phyloP scores from a whole-genome alignment of 352 stramenopile genomes.

The Globisporangium takayamanum region DNA sequence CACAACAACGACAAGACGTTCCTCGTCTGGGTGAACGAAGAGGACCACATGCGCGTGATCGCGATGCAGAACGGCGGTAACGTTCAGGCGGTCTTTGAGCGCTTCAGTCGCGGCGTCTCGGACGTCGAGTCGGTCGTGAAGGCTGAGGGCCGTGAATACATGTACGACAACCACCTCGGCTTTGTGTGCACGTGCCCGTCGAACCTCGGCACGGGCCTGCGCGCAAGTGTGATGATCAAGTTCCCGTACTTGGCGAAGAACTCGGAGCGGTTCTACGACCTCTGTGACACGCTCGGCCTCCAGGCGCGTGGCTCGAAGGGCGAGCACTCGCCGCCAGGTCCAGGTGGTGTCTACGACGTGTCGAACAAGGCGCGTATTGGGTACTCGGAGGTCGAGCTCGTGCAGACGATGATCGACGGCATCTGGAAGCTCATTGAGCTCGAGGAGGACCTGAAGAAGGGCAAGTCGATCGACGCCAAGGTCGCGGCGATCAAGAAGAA shows the following conservation, averaged over 20 bases:
- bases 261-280: conserved; percentile 58
- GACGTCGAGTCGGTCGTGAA: conserved; percentile 76
- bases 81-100: conserved; percentile 87
- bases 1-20: conserved; percentile 90
- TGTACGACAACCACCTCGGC: conserved; percentile 88
- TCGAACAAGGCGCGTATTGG: conserved; percentile 93
- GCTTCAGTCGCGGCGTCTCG: conserved; percentile 76
- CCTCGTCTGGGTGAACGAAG: conserved; percentile 87
- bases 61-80: conserved; percentile 88
- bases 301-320: conserved; percentile 77
- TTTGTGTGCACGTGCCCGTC: conserved; percentile 85
- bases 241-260: conserved; percentile 69
- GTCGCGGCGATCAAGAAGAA: conserved; percentile 39
- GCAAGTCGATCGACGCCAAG: conserved; percentile 62
- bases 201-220: conserved; percentile 83
- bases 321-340: conserved; percentile 75
- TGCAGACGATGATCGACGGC: conserved; percentile 95
- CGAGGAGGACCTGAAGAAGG: conserved; percentile 88
- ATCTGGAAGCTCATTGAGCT: conserved; percentile 89
- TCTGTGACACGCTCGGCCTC: conserved; percentile 71
- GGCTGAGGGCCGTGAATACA: conserved; percentile 73
- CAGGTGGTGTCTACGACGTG: conserved; percentile 90
- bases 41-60: conserved; percentile 89
- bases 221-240: conserved; percentile 84
- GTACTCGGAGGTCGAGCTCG: conserved; percentile 91